Percentiles rank a stretch among this genome's conserved stretches.
Conservation (phyloP, 2,329 filamentous ascomycete species). For the Fonsecaea nubica region DNA sequence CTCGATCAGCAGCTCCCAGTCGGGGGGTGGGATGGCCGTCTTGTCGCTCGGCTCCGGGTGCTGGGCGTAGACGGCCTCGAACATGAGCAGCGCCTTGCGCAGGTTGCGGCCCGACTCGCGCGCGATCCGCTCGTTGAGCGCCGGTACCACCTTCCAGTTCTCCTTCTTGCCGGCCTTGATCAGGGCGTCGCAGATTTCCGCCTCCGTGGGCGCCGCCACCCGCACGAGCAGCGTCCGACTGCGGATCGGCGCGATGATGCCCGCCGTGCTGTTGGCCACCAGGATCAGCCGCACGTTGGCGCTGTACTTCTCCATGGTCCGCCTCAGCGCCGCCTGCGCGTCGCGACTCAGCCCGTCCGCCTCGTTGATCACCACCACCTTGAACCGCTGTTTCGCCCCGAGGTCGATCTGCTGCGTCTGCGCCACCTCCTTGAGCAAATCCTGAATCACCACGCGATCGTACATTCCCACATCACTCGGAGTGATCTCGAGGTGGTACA, state of each 20-base stretch:
- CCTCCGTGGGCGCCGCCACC: slow-evolving; percentile 85
- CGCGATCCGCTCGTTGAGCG: slow-evolving; percentile 82
- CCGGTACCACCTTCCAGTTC: slow-evolving; percentile 77
- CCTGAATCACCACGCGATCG: slow-evolving; percentile 93
- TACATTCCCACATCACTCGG: slow-evolving; percentile 96
- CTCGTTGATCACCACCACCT: slow-evolving; percentile 99
- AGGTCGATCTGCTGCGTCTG: slow-evolving; percentile 99
- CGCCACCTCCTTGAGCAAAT: slow-evolving; percentile 94
- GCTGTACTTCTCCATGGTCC: slow-evolving; percentile 99
- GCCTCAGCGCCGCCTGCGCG: slow-evolving; percentile 89
- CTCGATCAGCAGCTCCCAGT: slow-evolving; percentile 92
- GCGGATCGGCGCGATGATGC: slow-evolving; percentile 98
- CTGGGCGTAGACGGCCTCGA: slow-evolving; percentile 94
- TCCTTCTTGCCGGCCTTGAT: slow-evolving; percentile 75
- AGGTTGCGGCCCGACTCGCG: slow-evolving; percentile 90
- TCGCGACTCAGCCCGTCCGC: slow-evolving; percentile 92
- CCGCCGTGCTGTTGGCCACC: slow-evolving; percentile 93
- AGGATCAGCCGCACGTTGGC: slow-evolving; percentile 91
- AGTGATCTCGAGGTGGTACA: slow-evolving; percentile 98
- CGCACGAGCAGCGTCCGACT: slow-evolving; percentile 89
- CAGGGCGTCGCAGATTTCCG: slow-evolving; percentile 81
- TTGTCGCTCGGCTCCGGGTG: slow-evolving; percentile 70
- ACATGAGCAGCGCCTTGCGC: slow-evolving; percentile 90
- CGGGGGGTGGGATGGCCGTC: slow-evolving; percentile 89
- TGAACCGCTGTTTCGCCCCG: slow-evolving; percentile 88